Evolutionary conservation across 1,284 basidiomycete species (phyloP).

Genomic region (Leccinum angustisporum): DNA sequence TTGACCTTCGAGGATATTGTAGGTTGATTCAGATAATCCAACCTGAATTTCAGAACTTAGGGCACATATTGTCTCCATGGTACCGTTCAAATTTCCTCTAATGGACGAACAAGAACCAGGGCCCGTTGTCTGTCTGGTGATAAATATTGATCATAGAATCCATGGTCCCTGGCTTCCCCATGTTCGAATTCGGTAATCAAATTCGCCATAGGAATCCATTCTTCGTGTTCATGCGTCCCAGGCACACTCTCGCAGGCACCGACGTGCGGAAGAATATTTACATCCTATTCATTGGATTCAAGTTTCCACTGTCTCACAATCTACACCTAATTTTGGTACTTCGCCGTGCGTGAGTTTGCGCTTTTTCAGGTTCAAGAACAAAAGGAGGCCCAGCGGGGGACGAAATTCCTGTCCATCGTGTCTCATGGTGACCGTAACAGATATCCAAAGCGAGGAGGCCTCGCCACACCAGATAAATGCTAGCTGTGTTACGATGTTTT

Average conservation of each 20-base stretch:
- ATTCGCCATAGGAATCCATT: no score
- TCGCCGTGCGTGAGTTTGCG: not conserved
- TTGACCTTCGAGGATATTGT: not conserved
- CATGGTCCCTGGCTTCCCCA: not conserved
- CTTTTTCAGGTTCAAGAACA: conserved; percentile 5
- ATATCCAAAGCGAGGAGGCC: not conserved
- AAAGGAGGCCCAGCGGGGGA: not conserved
- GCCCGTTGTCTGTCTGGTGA: no score
- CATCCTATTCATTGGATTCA: not conserved
- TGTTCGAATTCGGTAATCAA: not conserved
- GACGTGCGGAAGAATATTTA: not conserved
- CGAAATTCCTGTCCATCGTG: not conserved
- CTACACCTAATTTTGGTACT: not conserved
- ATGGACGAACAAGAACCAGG: not conserved
- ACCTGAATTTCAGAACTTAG: not conserved
- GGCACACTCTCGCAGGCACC: not conserved
- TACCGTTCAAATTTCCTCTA: not conserved
- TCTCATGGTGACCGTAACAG: conserved; percentile 16
- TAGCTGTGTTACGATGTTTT: not conserved
- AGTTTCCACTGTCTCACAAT: not conserved
- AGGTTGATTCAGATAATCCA: not conserved
- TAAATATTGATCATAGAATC: not conserved
- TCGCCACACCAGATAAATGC: conserved; percentile 16
- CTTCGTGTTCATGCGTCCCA: not conserved
- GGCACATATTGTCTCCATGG: not conserved